Base-by-base conservation (phyloP, 1,139 yeast genomes). In the Geotrichum reessii region DNA sequence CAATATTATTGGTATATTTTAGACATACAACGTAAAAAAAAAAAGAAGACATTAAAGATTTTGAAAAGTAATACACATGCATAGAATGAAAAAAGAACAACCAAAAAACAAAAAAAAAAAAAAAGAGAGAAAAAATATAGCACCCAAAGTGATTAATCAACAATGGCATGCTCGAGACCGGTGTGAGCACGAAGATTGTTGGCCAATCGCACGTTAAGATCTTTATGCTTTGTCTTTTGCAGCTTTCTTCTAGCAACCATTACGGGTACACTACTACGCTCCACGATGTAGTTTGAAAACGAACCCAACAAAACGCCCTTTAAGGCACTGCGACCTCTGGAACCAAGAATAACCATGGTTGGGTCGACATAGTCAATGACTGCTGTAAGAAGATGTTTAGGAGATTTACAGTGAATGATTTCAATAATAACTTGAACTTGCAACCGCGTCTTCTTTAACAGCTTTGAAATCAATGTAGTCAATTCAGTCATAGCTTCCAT, bases 211-310 rank as follows among this genome's bases (percentile, higher is more conserved):
- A 70, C 73, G 52, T 71, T 71, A 27, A 69, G 61, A 6, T 65
- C 70, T 72, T 83, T 82, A 67, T 87, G 80, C 64, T 85, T 82
- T 62, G 87, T 78, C 75, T 88, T 85, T 74, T 87, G 87, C 68
- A 89, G 79, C 70, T 87, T 89, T 69, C 86, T 86, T 62, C 96
- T 80, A 21, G 93, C 95, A 53, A 92, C 96, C 86, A 92, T 84
- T 27, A 91, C 95, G 0, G 98, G 97, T 14, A 89, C 92, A 25
- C 88, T 78, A 68, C 89, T 82, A 68, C 85, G 83, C 17, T 90
- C 84, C 12, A 87, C 89, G 65, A 88, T 77, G 70, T 87, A 88
- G 66, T 87, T 88, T 3, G 89, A 83, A 63, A 88, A 79, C 2
- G 89, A 84, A 2, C 93, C 93, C 62, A 87, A 78, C 61, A 87